A percentile compares a stretch with the other conserved stretches of the same genome.
Conservation (phyloP, 2,329 filamentous ascomycete species). For the Taxawa tesnikishii region DNA sequence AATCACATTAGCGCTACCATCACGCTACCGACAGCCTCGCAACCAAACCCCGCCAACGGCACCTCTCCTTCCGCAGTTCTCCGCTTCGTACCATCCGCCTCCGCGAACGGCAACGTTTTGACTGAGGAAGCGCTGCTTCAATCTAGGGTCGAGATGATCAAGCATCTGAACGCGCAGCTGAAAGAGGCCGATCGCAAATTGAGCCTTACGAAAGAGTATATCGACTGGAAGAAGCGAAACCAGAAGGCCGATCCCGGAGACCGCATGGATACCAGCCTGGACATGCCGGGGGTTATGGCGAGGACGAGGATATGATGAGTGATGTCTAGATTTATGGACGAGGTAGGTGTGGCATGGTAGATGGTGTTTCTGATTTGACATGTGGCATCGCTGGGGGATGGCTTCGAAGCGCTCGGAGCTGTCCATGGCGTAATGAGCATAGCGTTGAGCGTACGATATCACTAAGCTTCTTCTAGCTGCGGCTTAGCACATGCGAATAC, state of each 20-base stretch:
- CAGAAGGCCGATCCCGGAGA: conserved; percentile 24
- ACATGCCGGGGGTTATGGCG: conserved; percentile 10
- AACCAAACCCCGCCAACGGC: conserved; percentile 8
- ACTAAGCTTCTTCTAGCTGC: too few relatives aligned
- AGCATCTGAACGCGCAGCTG: conserved; percentile 37
- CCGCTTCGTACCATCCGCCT: conserved; percentile 35
- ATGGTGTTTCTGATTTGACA: too few relatives aligned
- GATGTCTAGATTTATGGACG: too few relatives aligned
- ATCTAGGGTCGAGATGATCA: conserved; percentile 37
- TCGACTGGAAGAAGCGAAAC: conserved; percentile 39
- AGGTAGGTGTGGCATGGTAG: too few relatives aligned
- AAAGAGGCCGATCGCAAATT: conserved; percentile 43
- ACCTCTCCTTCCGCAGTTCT: conserved; percentile 30
- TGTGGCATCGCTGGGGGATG: too few relatives aligned
- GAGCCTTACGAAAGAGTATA: conserved; percentile 46
- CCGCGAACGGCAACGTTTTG: conserved; percentile 15
- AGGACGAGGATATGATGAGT: conserved; percentile 19
- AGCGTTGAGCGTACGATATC: too few relatives aligned
- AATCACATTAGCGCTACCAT: conserved; percentile 40
- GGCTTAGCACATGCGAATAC: too few relatives aligned
- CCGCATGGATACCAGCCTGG: conserved; percentile 22
- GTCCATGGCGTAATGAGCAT: too few relatives aligned
- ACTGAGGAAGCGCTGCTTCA: conserved; percentile 28
- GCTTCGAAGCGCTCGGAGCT: too few relatives aligned
- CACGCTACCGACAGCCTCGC: conserved; percentile 26